These are phyloP conservation scores for Chytriomyces confervae DNA, from an alignment of 192 early-diverging fungal species.

Conservation along the genomic window DNA sequence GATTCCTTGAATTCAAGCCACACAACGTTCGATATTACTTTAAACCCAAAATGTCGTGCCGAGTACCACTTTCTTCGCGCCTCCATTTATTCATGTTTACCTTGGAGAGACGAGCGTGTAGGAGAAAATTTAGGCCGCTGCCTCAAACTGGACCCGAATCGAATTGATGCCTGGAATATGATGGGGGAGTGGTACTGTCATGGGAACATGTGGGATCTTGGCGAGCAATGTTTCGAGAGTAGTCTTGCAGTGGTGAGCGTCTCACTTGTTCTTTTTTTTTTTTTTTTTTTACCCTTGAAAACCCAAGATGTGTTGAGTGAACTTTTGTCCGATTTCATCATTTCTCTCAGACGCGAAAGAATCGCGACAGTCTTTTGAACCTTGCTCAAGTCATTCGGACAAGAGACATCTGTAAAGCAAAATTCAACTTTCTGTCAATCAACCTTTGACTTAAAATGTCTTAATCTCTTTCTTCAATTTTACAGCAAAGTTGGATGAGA, in stretches of 20 bases:
- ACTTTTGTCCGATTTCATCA: background rate
- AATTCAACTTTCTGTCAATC: background rate
- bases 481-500: conserved; percentile 9
- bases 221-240: conserved; percentile 27
- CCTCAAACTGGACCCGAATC: background rate
- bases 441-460: background rate
- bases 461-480: background rate
- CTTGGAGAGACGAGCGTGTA: conserved; percentile 32
- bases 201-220: conserved; percentile 8
- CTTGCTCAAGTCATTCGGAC: conserved; percentile 17
- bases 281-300: too few species aligned
- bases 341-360: background rate
- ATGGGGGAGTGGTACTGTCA: conserved; percentile 37
- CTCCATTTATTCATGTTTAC: conserved; percentile 13
- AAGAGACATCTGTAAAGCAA: background rate
- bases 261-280: background rate
- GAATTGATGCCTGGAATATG: conserved; percentile 31
- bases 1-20: conserved; percentile 15
- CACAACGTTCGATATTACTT: conserved; percentile 24
- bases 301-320: background rate
- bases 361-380: conserved; percentile 19
- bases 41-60: conserved; percentile 2
- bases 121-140: conserved; percentile 27
- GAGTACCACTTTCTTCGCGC: conserved; percentile 30
- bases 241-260: conserved; percentile 22